Evolutionary conservation across 257 asterid genomes (phyloP).

Genomic region (Solanum piurae): DNA sequence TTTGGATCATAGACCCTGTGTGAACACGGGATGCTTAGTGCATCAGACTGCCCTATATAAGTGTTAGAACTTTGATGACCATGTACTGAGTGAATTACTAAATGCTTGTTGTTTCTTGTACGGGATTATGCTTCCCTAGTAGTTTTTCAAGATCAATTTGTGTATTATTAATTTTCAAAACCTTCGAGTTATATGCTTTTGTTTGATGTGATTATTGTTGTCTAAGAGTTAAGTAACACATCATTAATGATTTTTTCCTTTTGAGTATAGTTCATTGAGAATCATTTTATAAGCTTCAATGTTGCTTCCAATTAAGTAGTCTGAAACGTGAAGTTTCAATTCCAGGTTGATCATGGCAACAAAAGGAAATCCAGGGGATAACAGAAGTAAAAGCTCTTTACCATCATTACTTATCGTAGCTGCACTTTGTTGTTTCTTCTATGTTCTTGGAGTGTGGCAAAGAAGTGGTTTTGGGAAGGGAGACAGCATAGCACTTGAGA

Average conservation of each 20-base stretch:
- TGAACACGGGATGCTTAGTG: background rate
- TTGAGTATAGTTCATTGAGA: background rate
- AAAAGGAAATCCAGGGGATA: slow-evolving; percentile 30
- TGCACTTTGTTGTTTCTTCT: slow-evolving; percentile 27
- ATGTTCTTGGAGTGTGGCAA: slow-evolving; percentile 33
- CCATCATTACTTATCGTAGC: slow-evolving; percentile 20
- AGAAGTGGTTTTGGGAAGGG: slow-evolving; percentile 39
- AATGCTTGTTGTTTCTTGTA: background rate
- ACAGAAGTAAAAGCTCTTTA: slow-evolving; percentile 12
- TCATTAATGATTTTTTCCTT: background rate
- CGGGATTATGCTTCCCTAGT: background rate
- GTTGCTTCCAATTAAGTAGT: background rate
- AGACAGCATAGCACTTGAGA: slow-evolving; percentile 27
- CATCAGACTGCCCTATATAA: background rate
- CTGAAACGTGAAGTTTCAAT: background rate
- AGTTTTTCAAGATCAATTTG: background rate
- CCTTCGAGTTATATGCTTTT: background rate
- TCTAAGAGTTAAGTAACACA: background rate
- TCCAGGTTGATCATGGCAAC: slow-evolving; percentile 29
- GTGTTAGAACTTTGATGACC: background rate
- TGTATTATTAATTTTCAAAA: background rate
- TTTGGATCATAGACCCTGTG: background rate
- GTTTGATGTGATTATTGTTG: background rate
- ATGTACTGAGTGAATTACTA: background rate
- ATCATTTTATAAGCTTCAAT: background rate